These are phyloP conservation scores for Termitomyces sp. DNA, from an alignment of 768 basidiomycete species.

Conservation along the genomic window DNA sequence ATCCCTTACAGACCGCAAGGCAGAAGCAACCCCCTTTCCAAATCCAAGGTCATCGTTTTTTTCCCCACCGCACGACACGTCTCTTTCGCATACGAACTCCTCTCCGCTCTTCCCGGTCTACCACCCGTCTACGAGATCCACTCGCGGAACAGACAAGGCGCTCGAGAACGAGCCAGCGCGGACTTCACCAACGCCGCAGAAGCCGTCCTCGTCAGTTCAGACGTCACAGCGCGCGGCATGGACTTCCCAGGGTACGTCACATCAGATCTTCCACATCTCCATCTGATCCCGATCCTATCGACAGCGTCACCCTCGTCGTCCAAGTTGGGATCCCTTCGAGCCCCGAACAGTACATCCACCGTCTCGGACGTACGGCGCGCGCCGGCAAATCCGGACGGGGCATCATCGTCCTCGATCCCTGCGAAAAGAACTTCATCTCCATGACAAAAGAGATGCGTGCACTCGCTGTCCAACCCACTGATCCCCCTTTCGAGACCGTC, in stretches of 20 bases:
- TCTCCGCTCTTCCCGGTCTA: conserved; percentile 24
- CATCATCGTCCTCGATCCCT: conserved; percentile 49
- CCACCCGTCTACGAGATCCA: conserved; percentile 53
- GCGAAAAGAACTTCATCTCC: conserved; percentile 47
- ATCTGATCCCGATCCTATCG: not conserved
- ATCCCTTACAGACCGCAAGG: not conserved
- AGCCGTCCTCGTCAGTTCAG: conserved; percentile 49
- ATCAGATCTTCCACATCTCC: not conserved
- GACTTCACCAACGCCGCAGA: conserved; percentile 41
- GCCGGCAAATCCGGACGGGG: conserved; percentile 65
- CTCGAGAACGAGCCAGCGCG: conserved; percentile 47
- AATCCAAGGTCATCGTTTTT: conserved; percentile 46
- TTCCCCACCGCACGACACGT: conserved; percentile 66
- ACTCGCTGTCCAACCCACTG: conserved; percentile 36
- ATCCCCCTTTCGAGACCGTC: conserved; percentile 18
- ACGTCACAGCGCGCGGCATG: conserved; percentile 64
- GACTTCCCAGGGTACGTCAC: conserved; percentile 55
- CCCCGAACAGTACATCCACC: conserved; percentile 76
- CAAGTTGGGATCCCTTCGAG: conserved; percentile 67
- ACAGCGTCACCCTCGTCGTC: conserved; percentile 54
- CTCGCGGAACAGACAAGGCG: conserved; percentile 49
- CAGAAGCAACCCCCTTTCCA: not conserved
- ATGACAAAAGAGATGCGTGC: conserved; percentile 31
- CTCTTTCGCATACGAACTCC: conserved; percentile 33
- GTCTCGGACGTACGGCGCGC: conserved; percentile 75